Conservation (phyloP, 169 alveolate genomes). For the Amoebophrya sp. region DNA sequence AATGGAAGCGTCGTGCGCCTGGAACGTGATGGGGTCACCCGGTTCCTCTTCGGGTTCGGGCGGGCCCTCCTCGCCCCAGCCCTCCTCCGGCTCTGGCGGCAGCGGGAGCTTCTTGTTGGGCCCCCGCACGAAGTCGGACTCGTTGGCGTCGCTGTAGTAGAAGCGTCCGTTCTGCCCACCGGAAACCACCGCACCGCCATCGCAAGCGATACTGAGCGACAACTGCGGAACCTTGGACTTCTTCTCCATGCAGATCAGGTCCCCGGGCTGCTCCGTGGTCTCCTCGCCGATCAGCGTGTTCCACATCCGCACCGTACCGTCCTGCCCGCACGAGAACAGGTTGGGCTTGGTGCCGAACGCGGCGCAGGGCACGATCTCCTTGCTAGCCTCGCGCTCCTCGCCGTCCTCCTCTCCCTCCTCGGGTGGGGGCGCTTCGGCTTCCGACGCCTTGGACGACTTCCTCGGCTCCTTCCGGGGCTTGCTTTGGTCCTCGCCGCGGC, state of each 20-base stretch:
- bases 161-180: conserved; percentile 31
- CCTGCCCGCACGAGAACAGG: conserved; percentile 19
- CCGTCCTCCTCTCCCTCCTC: background rate
- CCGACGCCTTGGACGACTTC: background rate
- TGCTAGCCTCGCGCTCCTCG: background rate
- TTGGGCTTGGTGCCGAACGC: background rate
- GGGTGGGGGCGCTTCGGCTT: background rate
- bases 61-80: conserved; percentile 30
- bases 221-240: background rate
- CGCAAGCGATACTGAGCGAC: background rate
- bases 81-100: conserved; percentile 33
- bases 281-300: background rate
- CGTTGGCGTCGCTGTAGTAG: background rate
- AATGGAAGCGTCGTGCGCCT: background rate
- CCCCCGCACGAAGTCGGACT: conserved; percentile 30
- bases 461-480: background rate
- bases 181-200: conserved; percentile 6
- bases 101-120: conserved; percentile 27
- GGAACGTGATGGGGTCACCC: conserved; percentile 36
- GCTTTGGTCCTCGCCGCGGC: conserved; percentile 31
- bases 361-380: background rate
- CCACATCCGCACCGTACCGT: conserved; percentile 11
- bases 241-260: background rate
- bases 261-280: background rate
- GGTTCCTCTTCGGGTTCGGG: conserved; percentile 28